These are phyloP conservation scores for Drechslerella dactyloides DNA, from an alignment of 2,329 filamentous ascomycete species.

Conservation along the genomic window DNA sequence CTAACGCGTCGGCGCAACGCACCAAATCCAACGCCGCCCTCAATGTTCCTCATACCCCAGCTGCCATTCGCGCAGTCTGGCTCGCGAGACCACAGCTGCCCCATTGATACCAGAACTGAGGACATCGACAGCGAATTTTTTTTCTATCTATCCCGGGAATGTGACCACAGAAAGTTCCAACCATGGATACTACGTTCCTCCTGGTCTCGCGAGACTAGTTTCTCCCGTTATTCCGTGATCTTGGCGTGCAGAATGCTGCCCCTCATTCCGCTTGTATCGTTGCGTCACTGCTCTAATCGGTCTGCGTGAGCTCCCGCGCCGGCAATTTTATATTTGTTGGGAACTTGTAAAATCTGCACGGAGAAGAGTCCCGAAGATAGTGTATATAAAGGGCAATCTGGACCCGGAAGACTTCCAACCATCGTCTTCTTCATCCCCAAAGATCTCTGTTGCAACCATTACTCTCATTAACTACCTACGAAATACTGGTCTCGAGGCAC, in stretches of 20 bases:
- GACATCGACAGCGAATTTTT: background rate
- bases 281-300: background rate
- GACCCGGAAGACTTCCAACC: background rate
- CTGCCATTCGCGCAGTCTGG: background rate
- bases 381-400: background rate
- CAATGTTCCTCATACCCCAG: background rate
- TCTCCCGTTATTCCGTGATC: background rate
- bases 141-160: background rate
- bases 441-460: background rate
- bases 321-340: background rate
- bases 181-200: conserved; percentile 14
- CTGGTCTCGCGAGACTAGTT: no score
- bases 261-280: background rate
- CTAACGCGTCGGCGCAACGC: conserved; percentile 26
- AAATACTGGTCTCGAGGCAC: no score
- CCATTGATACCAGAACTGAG: background rate
- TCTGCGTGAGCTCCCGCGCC: no score
- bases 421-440: background rate
- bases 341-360: no score
- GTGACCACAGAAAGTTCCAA: conserved; percentile 2
- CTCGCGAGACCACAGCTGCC: background rate
- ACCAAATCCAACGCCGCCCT: conserved; percentile 17
- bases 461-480: no score
- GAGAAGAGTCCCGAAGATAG: no score
- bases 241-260: background rate